Evolutionary conservation across 2,329 filamentous ascomycete species (phyloP), one percentile per base, ranked within the genome.

Genomic region (Cadophora gregata): DNA sequence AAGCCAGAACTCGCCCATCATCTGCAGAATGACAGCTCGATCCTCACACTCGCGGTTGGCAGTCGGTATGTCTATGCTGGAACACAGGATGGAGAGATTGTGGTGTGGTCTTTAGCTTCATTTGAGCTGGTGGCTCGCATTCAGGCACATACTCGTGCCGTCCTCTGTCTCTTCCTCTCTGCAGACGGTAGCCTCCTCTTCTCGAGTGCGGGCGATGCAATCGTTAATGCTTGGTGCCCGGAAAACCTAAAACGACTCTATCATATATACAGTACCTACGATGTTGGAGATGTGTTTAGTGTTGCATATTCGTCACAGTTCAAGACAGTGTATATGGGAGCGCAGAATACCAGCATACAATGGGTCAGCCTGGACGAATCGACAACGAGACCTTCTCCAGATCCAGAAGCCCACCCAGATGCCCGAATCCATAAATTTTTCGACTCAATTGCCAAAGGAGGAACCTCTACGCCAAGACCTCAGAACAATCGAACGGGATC

Each of bases 221-320:
- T 97, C 66, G 90, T 98, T 76, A 97, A 97, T 77, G 93, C 97
- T 50, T 99, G 96, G 96, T 90, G 89, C 73, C 92, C 94, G 1
- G 84, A 82, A 51, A 90, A 88, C 6, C 89, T 97, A 77, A 86
- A 85, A 64, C 89, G 91, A 31, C 84, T 96, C 0, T 96, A 94
- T 81, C 93, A 96, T 70, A 92, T 98, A 69, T 97, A 97, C 82
- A 96, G 93, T 69, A 90, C 90, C 59, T 95, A 97, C 79, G 96
- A 98, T 74, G 92, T 97, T 48, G 96, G 96, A 67, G 96, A 99
- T 80, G 88, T 99, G 67, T 98, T 98, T 78, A 97, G 93, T 73
- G 90, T 97, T n/a, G 91, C 90, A 1, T 97, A 97, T 78, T 97
- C 93, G 4, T 81, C 88, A 7, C 85, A 88, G 71, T 84, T 93